Conservation (phyloP, 78 protist genomes). For the Diacronema lutheri region DNA sequence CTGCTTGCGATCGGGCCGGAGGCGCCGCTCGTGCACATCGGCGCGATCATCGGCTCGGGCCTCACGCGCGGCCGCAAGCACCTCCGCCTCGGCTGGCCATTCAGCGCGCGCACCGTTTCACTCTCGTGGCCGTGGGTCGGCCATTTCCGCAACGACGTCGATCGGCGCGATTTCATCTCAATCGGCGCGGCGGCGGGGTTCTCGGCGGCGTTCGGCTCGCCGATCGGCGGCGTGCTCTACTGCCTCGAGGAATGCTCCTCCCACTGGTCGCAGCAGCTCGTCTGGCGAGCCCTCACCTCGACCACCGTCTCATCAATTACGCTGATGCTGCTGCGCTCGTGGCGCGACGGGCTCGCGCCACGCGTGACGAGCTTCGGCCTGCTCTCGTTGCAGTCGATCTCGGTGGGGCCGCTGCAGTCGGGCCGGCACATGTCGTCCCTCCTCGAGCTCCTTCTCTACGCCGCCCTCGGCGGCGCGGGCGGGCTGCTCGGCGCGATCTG, state of each 20-base stretch:
- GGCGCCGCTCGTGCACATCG: constrained; percentile 88
- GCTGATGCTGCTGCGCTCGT: neutral
- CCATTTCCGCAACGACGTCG: constrained; percentile 71
- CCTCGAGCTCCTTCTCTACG: neutral
- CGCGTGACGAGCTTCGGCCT: neutral
- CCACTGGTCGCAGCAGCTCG: neutral
- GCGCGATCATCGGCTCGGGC: constrained; percentile 76
- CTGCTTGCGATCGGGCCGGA: constrained; percentile 67
- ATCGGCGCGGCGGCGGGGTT: constrained; percentile 9
- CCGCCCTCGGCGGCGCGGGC: neutral
- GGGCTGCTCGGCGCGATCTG: too few relatives aligned
- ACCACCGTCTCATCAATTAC: neutral
- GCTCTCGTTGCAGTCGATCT: neutral
- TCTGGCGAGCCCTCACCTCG: neutral
- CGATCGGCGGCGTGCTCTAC: neutral
- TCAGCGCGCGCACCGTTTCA: neutral
- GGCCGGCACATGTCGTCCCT: neutral
- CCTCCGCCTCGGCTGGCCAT: neutral
- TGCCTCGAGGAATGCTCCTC: neutral
- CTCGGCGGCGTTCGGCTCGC: neutral
- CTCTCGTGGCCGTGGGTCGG: neutral
- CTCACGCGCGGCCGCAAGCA: constrained; percentile 21
- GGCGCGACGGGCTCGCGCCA: neutral
- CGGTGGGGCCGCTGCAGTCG: neutral
- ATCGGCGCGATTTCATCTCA: constrained; percentile 62